Evolutionary conservation across 2,329 filamentous ascomycete genomes (phyloP).

Genomic region (Anthostomella pinea): DNA sequence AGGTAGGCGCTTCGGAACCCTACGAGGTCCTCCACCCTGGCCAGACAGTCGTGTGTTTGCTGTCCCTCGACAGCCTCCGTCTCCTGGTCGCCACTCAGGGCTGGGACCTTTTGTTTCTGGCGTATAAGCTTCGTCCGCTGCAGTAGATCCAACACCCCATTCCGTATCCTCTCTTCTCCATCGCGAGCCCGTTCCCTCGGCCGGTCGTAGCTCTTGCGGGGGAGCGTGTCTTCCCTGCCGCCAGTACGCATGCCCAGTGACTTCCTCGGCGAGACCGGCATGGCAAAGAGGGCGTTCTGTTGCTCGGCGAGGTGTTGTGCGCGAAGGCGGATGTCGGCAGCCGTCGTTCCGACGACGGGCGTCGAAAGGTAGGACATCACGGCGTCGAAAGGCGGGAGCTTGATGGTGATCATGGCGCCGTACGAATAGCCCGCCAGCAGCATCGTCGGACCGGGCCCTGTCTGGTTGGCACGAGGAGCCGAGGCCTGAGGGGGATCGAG

Average conservation of each 20-base stretch:
- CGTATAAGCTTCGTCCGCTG: constrained; percentile 36
- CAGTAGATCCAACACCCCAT: constrained; percentile 47
- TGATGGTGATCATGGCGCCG: constrained; percentile 76
- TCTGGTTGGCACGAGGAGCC: constrained; percentile 2
- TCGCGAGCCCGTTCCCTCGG: constrained; percentile 38
- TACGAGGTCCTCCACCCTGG: constrained; percentile 33
- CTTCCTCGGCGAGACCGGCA: constrained; percentile 30
- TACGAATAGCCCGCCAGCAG: constrained; percentile 83
- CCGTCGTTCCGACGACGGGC: constrained; percentile 52
- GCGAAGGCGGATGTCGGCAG: constrained; percentile 66
- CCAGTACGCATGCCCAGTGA: constrained; percentile 47
- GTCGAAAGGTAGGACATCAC: constrained; percentile 60
- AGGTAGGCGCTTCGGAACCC: constrained; percentile 52
- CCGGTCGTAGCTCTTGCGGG: constrained; percentile 39
- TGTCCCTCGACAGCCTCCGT: constrained; percentile 16
- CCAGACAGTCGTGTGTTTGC: constrained; percentile 21
- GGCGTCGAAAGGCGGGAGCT: constrained; percentile 60
- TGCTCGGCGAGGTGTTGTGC: constrained; percentile 66
- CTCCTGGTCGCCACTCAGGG: constrained; percentile 7
- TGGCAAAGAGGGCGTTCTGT: constrained; percentile 49
- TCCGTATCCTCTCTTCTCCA: constrained; percentile 46
- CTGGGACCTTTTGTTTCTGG: constrained; percentile 19
- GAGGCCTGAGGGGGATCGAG: constrained; percentile 45
- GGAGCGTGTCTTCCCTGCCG: constrained; percentile 43
- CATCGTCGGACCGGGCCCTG: constrained; percentile 25